These are phyloP conservation scores for Nannochloris sp. DNA, from an alignment of 139 green algal genomes.

Conservation along the genomic window DNA sequence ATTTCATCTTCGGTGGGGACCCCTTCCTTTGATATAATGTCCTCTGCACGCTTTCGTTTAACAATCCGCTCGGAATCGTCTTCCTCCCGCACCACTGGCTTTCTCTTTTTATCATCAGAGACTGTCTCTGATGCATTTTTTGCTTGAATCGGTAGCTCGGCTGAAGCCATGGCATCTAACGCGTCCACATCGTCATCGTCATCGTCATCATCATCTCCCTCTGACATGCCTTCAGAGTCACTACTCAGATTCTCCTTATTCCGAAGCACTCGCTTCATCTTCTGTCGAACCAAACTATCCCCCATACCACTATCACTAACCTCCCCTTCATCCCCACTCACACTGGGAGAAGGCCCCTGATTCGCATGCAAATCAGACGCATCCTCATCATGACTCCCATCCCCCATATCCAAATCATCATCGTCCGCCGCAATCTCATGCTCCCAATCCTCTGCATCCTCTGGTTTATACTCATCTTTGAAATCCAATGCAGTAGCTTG, in stretches of 20 bases:
- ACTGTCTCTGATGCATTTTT: not conserved
- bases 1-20: slow-evolving; percentile 41
- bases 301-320: not conserved
- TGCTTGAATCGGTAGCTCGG: not conserved
- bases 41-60: not conserved
- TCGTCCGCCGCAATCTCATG: slow-evolving; percentile 27
- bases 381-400: slow-evolving; percentile 16
- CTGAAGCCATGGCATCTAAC: slow-evolving; percentile 10
- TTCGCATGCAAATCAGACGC: not conserved
- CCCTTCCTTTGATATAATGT: slow-evolving; percentile 10
- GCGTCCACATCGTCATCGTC: slow-evolving; percentile 15
- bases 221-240: slow-evolving; percentile 6
- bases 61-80: not conserved
- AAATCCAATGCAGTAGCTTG: not conserved
- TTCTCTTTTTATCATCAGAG: slow-evolving; percentile 16
- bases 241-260: not conserved
- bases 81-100: slow-evolving; percentile 1
- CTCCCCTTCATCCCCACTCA: slow-evolving; percentile 4
- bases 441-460: slow-evolving; percentile 33
- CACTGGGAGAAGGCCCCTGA: not conserved
- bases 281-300: not conserved
- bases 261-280: not conserved
- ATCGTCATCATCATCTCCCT: slow-evolving; percentile 21
- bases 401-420: slow-evolving; percentile 33
- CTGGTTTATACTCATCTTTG: slow-evolving; percentile 1